Percentiles rank a stretch among this genome's conserved stretches.
Evolutionary conservation across 192 early-diverging fungal species (phyloP).

Genomic region (Coemansia aciculifera): DNA sequence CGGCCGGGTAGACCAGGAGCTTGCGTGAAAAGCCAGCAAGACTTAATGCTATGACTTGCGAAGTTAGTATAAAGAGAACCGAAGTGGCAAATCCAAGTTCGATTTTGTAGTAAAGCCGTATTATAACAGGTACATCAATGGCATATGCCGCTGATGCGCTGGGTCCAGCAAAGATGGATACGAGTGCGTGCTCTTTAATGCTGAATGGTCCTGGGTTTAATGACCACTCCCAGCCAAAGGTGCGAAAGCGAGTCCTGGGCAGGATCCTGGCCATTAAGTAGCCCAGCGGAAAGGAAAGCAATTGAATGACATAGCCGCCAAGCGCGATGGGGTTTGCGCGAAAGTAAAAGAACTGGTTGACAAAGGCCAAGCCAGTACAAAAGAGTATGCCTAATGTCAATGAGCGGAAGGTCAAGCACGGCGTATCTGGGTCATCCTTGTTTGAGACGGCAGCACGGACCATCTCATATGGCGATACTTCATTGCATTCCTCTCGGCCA

Average conservation of each 20-base stretch:
- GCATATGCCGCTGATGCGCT: slow-evolving; percentile 67
- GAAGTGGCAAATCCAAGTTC: slow-evolving; percentile 64
- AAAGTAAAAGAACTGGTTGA: slow-evolving; percentile 85
- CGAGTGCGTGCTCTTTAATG: slow-evolving; percentile 87
- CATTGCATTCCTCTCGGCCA: no score
- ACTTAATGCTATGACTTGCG: slow-evolving; percentile 66
- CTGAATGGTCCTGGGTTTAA: slow-evolving; percentile 86
- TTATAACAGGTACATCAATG: slow-evolving; percentile 67
- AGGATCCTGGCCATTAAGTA: slow-evolving; percentile 62
- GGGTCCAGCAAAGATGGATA: slow-evolving; percentile 73
- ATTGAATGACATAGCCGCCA: slow-evolving; percentile 67
- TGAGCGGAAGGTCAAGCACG: slow-evolving; percentile 71
- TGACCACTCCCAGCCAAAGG: slow-evolving; percentile 56
- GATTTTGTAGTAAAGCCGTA: slow-evolving; percentile 61
- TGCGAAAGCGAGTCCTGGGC: slow-evolving; percentile 55
- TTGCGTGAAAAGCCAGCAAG: slow-evolving; percentile 71
- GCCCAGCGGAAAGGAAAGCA: slow-evolving; percentile 78
- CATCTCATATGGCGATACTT: slow-evolving; percentile 63
- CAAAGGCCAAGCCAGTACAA: slow-evolving; percentile 60
- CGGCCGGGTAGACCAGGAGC: slow-evolving; percentile 79
- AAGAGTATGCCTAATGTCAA: slow-evolving; percentile 73
- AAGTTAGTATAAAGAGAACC: slow-evolving; percentile 69
- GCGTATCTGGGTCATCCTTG: slow-evolving; percentile 64
- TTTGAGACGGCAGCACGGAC: slow-evolving; percentile 69
- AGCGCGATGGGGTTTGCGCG: slow-evolving; percentile 76